These are phyloP conservation scores for Globisporangium cylindrosporum DNA, from an alignment of 352 stramenopile species.

Conservation along the genomic window DNA sequence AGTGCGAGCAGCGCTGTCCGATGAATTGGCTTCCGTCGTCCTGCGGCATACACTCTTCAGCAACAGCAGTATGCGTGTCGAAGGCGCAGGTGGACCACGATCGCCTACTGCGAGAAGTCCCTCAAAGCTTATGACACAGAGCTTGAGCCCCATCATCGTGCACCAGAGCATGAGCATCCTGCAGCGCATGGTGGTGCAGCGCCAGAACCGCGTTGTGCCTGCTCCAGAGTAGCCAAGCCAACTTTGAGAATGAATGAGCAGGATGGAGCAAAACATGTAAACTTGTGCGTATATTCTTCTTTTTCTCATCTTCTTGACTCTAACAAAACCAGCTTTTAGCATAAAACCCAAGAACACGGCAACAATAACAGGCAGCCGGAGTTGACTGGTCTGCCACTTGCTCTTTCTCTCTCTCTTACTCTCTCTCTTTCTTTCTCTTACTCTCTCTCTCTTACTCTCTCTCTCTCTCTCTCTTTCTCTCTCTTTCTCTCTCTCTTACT, in stretches of 20 bases:
- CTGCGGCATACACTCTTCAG: not conserved
- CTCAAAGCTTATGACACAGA: not conserved
- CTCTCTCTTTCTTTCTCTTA: too few species aligned
- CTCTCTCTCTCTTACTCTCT: not conserved
- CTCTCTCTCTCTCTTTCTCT: too few species aligned
- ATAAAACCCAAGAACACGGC: not conserved
- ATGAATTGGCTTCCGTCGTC: conserved; percentile 1
- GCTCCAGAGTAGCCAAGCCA: not conserved
- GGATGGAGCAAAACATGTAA: not conserved
- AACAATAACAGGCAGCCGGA: not conserved
- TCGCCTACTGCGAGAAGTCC: conserved; percentile 6
- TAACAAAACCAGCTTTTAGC: not conserved
- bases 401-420: not conserved
- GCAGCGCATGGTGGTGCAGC: conserved; percentile 56
- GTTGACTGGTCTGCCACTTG: not conserved
- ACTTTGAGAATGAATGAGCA: not conserved
- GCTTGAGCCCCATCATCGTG: conserved; percentile 3
- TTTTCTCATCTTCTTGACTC: not conserved
- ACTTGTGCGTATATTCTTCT: not conserved
- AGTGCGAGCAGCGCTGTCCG: conserved; percentile 5
- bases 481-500: too few species aligned
- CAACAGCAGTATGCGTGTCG: not conserved
- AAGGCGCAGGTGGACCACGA: not conserved
- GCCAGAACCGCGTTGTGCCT: conserved; percentile 48
- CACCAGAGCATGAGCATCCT: conserved; percentile 35